Evolutionary conservation across 257 asterid genomes (phyloP).

Genomic region (Solanum chiquidenum): DNA sequence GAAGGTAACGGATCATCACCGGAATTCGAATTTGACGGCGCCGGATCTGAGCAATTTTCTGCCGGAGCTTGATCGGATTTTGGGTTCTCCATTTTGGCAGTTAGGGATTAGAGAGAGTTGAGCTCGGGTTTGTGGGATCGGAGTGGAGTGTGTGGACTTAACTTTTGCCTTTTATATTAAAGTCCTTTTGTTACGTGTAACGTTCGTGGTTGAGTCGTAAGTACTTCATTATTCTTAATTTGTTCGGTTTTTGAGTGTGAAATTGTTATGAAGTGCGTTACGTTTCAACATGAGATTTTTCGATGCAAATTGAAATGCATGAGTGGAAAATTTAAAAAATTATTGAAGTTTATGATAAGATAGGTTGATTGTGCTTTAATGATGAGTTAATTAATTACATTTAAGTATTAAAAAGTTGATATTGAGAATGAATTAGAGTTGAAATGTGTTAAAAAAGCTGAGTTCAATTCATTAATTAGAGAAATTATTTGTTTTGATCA

Average conservation of each 20-base stretch:
- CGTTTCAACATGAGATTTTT: neutral
- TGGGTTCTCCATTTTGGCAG: neutral
- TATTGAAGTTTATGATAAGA: neutral
- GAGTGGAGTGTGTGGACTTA: neutral
- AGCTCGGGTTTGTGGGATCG: neutral
- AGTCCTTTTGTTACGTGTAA: neutral
- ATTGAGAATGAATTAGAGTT: neutral
- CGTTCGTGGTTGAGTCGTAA: fast-evolving
- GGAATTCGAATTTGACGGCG: neutral
- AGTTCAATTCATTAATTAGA: neutral
- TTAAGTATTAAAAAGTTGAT: neutral
- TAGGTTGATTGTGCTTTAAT: neutral
- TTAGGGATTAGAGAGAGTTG: neutral
- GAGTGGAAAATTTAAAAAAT: neutral
- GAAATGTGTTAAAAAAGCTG: neutral
- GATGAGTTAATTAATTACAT: neutral
- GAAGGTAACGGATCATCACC: neutral
- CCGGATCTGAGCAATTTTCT: neutral
- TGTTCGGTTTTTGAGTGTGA: too few relatives aligned
- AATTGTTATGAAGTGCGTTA: too few relatives aligned
- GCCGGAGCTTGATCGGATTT: neutral
- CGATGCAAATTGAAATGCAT: too few relatives aligned
- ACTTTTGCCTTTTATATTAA: neutral
- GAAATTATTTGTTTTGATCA: too few relatives aligned
- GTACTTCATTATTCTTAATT: fast-evolving